These are phyloP conservation scores for Umbelopsis isabellina DNA, from an alignment of 192 early-diverging fungal species.

Conservation along the genomic window DNA sequence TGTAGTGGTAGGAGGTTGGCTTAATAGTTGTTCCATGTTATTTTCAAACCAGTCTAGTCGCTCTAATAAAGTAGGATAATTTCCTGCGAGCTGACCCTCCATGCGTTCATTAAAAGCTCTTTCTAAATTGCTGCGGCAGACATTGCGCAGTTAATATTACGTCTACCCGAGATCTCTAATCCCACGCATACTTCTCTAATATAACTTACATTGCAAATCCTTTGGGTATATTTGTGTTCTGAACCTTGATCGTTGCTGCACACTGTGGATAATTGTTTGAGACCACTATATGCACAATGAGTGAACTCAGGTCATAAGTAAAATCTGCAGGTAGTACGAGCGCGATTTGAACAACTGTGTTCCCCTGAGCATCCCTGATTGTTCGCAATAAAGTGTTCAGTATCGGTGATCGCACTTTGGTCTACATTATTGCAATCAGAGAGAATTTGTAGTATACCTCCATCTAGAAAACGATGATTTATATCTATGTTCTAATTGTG, in stretches of 20 bases:
- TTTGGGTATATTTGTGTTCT: conserved; percentile 11
- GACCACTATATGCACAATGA: neutral
- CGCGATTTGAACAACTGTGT: neutral
- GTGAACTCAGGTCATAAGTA: neutral
- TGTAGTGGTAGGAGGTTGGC: neutral
- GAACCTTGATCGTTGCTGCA: neutral
- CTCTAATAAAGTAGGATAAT: neutral
- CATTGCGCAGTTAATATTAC: neutral
- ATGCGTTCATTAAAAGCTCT: conserved; percentile 13
- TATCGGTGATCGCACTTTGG: neutral
- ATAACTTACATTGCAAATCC: conserved; percentile 11
- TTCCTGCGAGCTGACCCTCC: neutral
- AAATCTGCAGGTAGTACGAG: conserved; percentile 2
- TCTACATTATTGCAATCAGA: neutral
- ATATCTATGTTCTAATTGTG: conserved; percentile 6
- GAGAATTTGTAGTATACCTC: neutral
- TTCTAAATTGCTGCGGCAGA: conserved; percentile 14
- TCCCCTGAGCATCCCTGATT: neutral
- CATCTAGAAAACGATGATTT: neutral
- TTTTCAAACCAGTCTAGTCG: neutral
- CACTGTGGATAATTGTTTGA: conserved; percentile 9
- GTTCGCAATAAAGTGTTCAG: neutral
- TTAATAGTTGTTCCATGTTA: neutral
- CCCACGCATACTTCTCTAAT: too few species aligned
- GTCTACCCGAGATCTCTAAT: too few species aligned